Conservation (phyloP, 306 rosid genomes). For the Albizia julibrissin region DNA sequence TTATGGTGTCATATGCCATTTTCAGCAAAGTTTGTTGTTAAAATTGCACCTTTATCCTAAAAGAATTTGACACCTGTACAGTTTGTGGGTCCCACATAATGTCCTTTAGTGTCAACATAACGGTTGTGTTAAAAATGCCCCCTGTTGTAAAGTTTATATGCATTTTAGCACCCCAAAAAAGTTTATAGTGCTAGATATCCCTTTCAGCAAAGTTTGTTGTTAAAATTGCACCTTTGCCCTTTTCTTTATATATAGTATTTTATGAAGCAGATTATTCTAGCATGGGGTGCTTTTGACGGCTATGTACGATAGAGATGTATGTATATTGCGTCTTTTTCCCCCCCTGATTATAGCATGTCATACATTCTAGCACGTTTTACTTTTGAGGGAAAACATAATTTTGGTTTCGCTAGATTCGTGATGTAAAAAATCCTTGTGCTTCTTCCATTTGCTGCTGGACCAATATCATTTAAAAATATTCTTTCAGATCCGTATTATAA, state of each 20-base stretch:
- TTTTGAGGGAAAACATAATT: constrained; percentile 2
- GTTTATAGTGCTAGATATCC: too few species aligned
- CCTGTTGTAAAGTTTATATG: too few species aligned
- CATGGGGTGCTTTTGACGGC: constrained; percentile 22
- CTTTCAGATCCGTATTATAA: background rate
- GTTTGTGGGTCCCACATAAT: too few species aligned
- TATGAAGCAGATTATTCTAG: constrained; percentile 17
- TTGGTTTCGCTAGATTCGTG: background rate
- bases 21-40: too few species aligned
- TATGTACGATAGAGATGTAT: constrained; percentile 4
- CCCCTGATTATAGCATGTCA: background rate
- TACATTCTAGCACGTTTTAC: background rate
- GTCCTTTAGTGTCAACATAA: too few species aligned
- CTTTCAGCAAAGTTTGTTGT: too few species aligned
- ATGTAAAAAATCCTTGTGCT: background rate
- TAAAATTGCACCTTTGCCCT: background rate
- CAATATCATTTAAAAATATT: background rate
- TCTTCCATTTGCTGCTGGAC: background rate
- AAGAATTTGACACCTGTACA: too few species aligned
- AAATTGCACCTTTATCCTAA: too few species aligned
- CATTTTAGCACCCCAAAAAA: too few species aligned
- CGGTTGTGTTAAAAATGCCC: too few species aligned
- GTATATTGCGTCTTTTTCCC: background rate
- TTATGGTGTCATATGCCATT: too few species aligned
- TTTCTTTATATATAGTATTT: constrained; percentile 1